Percentiles rank a stretch among this genome's conserved stretches.
phyloP scores from a whole-genome alignment of 208 protist species.

The Trypanosoma platydactyli region DNA sequence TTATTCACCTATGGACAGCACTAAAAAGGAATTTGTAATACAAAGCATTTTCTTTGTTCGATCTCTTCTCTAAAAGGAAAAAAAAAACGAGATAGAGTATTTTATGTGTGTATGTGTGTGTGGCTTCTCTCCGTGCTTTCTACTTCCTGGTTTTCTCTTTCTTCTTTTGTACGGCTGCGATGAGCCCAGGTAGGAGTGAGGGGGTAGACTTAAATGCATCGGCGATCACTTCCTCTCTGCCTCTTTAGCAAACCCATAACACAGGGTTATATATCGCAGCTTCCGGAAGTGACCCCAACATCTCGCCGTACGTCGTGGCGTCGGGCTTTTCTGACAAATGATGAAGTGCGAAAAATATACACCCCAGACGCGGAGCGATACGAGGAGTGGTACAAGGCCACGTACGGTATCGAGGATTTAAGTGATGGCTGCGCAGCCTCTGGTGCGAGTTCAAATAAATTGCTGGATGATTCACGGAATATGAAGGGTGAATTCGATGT shows the following conservation, averaged over 20 bases:
- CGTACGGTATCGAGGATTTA: constrained; percentile 66
- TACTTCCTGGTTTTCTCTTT: constrained; percentile 10
- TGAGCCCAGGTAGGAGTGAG: constrained; percentile 2
- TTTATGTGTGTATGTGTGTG: too few relatives aligned
- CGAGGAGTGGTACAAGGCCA: constrained; percentile 77
- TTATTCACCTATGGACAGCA: too few relatives aligned
- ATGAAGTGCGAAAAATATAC: constrained; percentile 60
- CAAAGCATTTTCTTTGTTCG: too few relatives aligned
- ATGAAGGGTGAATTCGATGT: constrained; percentile 40
- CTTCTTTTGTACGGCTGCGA: not conserved
- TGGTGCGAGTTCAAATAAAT: constrained; percentile 57
- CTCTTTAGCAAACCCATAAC: constrained; percentile 78
- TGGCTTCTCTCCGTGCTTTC: constrained; percentile 5
- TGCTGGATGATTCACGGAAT: constrained; percentile 54
- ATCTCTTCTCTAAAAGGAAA: too few relatives aligned
- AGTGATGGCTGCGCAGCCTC: constrained; percentile 67
- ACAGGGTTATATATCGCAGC: constrained; percentile 71
- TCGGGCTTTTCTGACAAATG: constrained; percentile 58
- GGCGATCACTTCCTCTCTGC: constrained; percentile 16
- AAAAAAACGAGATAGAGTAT: too few relatives aligned
- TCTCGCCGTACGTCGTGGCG: constrained; percentile 44
- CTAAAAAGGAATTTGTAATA: too few relatives aligned
- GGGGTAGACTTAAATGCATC: constrained; percentile 12
- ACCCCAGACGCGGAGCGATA: constrained; percentile 61
- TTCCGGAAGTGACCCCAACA: constrained; percentile 39